Evolutionary conservation across 108 stramenopile species (phyloP).

Genomic region (Conticribra weissflogii): DNA sequence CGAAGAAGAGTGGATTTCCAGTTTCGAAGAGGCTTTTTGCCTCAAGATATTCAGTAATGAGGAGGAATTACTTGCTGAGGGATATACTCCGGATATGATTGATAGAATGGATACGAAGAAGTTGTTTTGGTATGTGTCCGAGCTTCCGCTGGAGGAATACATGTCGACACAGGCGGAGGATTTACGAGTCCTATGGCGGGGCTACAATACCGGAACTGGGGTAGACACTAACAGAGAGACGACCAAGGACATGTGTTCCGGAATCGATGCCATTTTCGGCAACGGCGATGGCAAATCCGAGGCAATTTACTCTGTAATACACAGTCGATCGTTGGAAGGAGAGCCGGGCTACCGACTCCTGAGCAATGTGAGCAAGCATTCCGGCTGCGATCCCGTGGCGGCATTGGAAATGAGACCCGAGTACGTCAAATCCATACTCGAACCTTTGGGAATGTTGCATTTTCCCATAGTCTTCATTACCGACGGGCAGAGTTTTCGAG

Average conservation of each 20-base stretch:
- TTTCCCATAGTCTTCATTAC: constrained; percentile 44
- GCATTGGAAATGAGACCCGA: constrained; percentile 48
- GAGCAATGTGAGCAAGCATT: not conserved
- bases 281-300: not conserved
- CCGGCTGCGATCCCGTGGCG: constrained; percentile 43
- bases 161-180: not conserved
- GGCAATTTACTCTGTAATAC: constrained; percentile 21
- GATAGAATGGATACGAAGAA: constrained; percentile 15
- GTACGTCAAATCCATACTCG: constrained; percentile 42
- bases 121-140: constrained; percentile 21
- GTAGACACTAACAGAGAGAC: not conserved
- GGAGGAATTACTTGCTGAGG: constrained; percentile 19
- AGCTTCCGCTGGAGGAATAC: constrained; percentile 5
- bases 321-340: constrained; percentile 17
- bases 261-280: constrained; percentile 19
- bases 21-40: constrained; percentile 26
- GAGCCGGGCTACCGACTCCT: constrained; percentile 8
- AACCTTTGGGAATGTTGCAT: constrained; percentile 35
- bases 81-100: constrained; percentile 6
- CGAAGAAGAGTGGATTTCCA: constrained; percentile 4
- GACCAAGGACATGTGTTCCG: constrained; percentile 18
- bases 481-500: constrained; percentile 30
- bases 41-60: constrained; percentile 17
- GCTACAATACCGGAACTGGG: constrained; percentile 19
- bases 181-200: not conserved